Evolutionary conservation across 2,329 filamentous ascomycete species (phyloP), one percentile per base, ranked within the genome.

Genomic region (Diplocarpon rosae): DNA sequence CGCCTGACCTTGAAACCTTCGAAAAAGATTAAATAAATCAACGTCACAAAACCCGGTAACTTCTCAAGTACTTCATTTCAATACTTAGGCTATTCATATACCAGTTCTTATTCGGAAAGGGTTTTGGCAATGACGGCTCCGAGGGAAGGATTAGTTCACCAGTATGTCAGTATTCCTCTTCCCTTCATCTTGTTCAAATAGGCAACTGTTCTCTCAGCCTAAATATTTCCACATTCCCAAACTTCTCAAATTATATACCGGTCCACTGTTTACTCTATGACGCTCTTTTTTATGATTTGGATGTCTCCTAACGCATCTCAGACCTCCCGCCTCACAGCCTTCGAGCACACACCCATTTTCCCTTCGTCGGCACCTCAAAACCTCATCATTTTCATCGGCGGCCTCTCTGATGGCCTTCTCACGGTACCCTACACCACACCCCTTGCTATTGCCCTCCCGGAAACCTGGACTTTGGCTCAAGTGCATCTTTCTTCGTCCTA

Each of bases 311-410:
- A 20, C 24, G 1, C n/a, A 15, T 5, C 11, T 15, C 28, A 60
- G 59, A 50, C 59, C 31, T 37, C 45, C 20, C 50, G 54, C 13
- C 52, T 63, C n/a, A 53, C 58, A 36, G 60, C 59, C 2, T 63
- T 63, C 39, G 61, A 63, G 45, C 54, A 61, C 41, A 53, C 48
- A 16, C 51, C 59, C 3, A 44, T 46, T 20, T 32, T 45, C 27
- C 37, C 44, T 4, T n/a, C 46, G 12, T 35, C 42, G 16, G n/a
- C 42, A 9, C 34, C 56, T 35, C 60, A 62, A 39, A 67, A 75
- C 59, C 66, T 68, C 2, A 52, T 77, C 34, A 59, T 77, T 46
- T 76, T 70, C 61, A 64, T 77, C 43, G 72, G 70, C 44, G 75
- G 75, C 31, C 66, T 78, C 24, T 68, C 65, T 35, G 73, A 76